Evolutionary conservation across 1,284 basidiomycete species (phyloP), one percentile per base, ranked within the genome.

Genomic region (Fomitopsis betulina): DNA sequence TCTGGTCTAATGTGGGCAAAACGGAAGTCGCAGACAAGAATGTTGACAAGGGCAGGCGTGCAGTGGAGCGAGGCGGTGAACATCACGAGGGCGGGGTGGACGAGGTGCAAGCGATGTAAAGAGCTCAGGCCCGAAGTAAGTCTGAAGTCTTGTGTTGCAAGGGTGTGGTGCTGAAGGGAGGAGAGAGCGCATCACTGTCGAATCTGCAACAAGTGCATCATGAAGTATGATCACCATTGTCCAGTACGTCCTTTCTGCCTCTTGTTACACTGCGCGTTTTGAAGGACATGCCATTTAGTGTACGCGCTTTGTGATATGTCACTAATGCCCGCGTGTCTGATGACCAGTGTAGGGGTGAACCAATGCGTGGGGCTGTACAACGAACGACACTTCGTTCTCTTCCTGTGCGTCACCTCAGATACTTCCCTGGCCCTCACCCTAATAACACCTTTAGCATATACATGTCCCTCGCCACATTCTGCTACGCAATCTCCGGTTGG

Each of bases 221-320:
- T 98, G 54, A 94, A 97, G 71, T 98, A 91, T 75, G 95, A 97
- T 68, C 95, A 97, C 69, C 95, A 97, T 73, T 95, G 93, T 75
- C 92, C 93, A 70, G 93, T 94, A 69, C 73, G 82, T 81, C 17
- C 51, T 17, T 25, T 5, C 42, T 12, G 38, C 43, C 43, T 43
- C 25, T 17, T 8, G 13, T 21, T 25, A 17, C 30, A 13, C 35
- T 55, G 19, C 42, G n/a, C 33, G 30, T 45, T 54, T 27, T 61
- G 54, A 66, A 55, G 50, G 59, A 19, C 54, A 25, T 45, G 53
- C 60, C 3, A 9, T 12, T 10, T 8, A 82, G 80, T 82, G 81
- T 76, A 25, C 50, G 58, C 45, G 25, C 17, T 47, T 5, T 13
- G 15, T 15, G n/a, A 21, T 5, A 35, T 61, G 61, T 51, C 55